phyloP scores from a whole-genome alignment of 2,329 filamentous ascomycete genomes.

The Grosmannia huntii region DNA sequence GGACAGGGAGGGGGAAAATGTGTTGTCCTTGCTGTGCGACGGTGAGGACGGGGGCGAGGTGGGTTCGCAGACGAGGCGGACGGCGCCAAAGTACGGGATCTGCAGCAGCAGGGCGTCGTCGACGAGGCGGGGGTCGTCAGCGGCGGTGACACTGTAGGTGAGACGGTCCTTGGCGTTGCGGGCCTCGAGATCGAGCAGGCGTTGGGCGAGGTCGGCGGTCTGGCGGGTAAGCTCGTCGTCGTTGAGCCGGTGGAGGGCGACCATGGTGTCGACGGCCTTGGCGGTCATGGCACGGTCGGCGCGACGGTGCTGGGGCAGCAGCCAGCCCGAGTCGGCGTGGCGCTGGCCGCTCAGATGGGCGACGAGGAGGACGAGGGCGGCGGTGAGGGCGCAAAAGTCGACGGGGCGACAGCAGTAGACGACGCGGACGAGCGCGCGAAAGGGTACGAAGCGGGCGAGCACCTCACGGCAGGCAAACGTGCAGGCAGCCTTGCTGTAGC shows the following conservation, averaged over 20 bases:
- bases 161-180: neutral
- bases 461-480: constrained; percentile 28
- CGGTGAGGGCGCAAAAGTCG: constrained; percentile 28
- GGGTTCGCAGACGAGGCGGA: neutral
- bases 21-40: neutral
- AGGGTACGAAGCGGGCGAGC: constrained; percentile 24
- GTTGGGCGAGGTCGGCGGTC: constrained; percentile 19
- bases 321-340: neutral
- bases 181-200: constrained; percentile 25
- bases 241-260: constrained; percentile 12
- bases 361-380: constrained; percentile 25
- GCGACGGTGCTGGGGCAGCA: constrained; percentile 26
- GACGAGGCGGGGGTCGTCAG: neutral
- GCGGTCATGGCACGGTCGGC: constrained; percentile 28
- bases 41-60: neutral
- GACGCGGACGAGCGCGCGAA: constrained; percentile 18
- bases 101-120: constrained; percentile 1
- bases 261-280: constrained; percentile 20
- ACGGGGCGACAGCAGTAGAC: constrained; percentile 26
- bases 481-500: constrained; percentile 24
- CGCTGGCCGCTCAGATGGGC: constrained; percentile 22
- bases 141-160: neutral
- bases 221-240: constrained; percentile 18
- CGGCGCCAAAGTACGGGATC: constrained; percentile 6
- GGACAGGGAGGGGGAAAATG: neutral